Evolutionary conservation across 2,329 filamentous ascomycete genomes (phyloP).

Genomic region (Penicillium psychrosexuale): DNA sequence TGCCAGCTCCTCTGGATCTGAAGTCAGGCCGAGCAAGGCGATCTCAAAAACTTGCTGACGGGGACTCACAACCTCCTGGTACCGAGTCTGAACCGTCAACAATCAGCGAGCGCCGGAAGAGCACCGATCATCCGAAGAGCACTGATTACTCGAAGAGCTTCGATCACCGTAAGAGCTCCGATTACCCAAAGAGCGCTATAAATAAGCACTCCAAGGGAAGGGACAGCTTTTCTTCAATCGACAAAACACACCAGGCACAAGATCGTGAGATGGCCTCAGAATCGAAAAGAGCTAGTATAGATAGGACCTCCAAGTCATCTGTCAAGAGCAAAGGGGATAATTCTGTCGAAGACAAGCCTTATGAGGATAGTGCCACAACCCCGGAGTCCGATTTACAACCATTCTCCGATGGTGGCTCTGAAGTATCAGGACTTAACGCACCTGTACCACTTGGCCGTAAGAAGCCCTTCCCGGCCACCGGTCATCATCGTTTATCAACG

Average conservation of each 20-base stretch:
- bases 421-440: slow-evolving; percentile 37
- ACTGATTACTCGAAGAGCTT: slow-evolving; percentile 22
- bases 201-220: slow-evolving; percentile 23
- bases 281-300: slow-evolving; percentile 24
- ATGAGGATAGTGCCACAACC: slow-evolving; percentile 26
- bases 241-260: slow-evolving; percentile 9
- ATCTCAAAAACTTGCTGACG: slow-evolving; percentile 25
- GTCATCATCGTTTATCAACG: slow-evolving; percentile 55
- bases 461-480: slow-evolving; percentile 52
- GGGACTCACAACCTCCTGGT: slow-evolving; percentile 12
- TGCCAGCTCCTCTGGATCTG: slow-evolving; percentile 42
- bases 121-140: neutral
- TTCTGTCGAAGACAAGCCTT: slow-evolving; percentile 11
- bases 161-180: slow-evolving; percentile 7
- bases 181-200: slow-evolving; percentile 25
- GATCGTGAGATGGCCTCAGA: slow-evolving; percentile 4
- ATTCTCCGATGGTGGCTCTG: slow-evolving; percentile 36
- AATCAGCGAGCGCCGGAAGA: slow-evolving; percentile 18
- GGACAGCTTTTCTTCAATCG: slow-evolving; percentile 14
- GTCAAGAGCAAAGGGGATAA: slow-evolving; percentile 16
- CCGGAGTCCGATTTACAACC: slow-evolving; percentile 29
- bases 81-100: slow-evolving; percentile 25
- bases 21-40: slow-evolving; percentile 38
- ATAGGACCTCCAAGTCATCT: slow-evolving; percentile 13
- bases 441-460: slow-evolving; percentile 42